phyloP scores from a whole-genome alignment of 805 yeast genomes.

The Metschnikowia anglica region DNA sequence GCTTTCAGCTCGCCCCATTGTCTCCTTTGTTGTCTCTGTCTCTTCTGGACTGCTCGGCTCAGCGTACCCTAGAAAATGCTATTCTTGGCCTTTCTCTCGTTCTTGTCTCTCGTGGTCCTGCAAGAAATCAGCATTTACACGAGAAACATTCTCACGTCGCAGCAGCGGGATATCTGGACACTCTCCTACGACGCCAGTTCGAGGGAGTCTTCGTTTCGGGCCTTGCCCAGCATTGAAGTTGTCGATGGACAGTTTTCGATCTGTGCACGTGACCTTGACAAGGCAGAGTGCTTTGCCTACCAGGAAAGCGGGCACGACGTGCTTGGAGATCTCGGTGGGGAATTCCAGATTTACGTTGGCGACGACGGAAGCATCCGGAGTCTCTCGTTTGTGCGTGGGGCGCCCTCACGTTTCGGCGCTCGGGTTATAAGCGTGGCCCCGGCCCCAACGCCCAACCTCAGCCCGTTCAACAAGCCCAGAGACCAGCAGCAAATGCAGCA shows the following conservation, averaged over 20 bases:
- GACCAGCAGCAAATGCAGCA: conserved; percentile 18
- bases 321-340: conserved; percentile 8
- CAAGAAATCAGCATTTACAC: conserved; percentile 12
- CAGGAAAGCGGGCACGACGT: conserved; percentile 7
- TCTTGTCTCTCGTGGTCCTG: conserved; percentile 9
- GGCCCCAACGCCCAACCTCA: conserved; percentile 33
- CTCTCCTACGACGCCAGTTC: conserved; percentile 16
- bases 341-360: conserved; percentile 11
- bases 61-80: conserved; percentile 8
- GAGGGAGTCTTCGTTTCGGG: conserved; percentile 12
- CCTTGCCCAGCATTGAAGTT: not conserved
- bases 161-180: conserved; percentile 17
- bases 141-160: not conserved
- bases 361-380: conserved; percentile 5
- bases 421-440: conserved; percentile 3
- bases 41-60: too few species aligned
- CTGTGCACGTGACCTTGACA: conserved; percentile 32
- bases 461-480: conserved; percentile 20
- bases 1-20: too few species aligned
- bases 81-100: not conserved
- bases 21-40: too few species aligned
- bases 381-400: conserved; percentile 9
- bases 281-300: conserved; percentile 34
- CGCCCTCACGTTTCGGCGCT: too few species aligned
- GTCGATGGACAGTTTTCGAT: conserved; percentile 24